Base-by-base conservation (phyloP, 805 yeast genomes). In the Ogataea populi-albae region DNA sequence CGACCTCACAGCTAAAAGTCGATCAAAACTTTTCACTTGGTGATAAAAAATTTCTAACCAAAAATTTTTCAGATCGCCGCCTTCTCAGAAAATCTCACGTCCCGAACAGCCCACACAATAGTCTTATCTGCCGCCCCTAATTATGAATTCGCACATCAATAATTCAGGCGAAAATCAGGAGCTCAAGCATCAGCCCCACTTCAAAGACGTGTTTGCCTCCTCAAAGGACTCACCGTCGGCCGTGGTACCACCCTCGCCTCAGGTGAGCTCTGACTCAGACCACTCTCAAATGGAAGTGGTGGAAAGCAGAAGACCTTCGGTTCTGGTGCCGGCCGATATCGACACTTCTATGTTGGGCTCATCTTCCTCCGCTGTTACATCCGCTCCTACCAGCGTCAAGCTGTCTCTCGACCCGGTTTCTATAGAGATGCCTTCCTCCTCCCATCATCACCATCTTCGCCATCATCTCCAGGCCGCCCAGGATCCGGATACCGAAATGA, bases 141-240 rank as follows among this genome's bases (percentile, higher is more conserved):
- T n/a, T n/a, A 66, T 66, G 70, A 63, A 54, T 42, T 59, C 68
- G 5, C 69, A 63, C 36, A 34, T 60, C 22, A 64, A 67, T 38
- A 63, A 66, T 41, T 52, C 65, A 15, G 60, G 61, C 35, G 61
- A 64, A 37, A 65, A 65, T 32, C 66, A 64, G 38, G 65, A 63
- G 37, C 18, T 47, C 33, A 38, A 50, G 34, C 46, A 49, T 39
- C 38, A 61, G 39, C 51, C 58, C 5, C 57, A 52, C 28, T 55
- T 45, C 57, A 64, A 55, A 47, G 57, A 51, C 47, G 69, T 46
- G 52, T 63, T 37, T 43, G 62, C 38, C 33, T 49, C 39, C 50
- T 52, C 47, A 15, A 50, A 43, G 25, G 47, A 39, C 17, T 37
- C 50, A 3, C 12, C 51, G 1, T 34, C 47, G 9, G 37, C 38